A percentile compares a stretch with the other conserved stretches of the same genome.
phyloP scores from a whole-genome alignment of 495 filamentous ascomycete species.

The Pyrenula aspistea region DNA sequence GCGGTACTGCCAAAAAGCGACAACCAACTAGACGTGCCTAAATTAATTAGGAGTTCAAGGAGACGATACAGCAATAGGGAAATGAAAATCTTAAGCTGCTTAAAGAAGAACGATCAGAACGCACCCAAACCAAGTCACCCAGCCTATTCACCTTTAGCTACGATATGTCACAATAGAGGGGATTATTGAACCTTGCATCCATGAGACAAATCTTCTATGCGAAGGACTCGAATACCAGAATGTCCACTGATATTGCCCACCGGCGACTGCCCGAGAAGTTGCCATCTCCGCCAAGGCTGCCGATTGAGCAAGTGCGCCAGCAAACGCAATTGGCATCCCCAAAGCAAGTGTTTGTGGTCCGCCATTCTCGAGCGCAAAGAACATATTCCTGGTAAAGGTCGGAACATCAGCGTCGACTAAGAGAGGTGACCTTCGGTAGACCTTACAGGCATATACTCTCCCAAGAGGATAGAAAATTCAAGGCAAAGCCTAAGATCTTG shows the following conservation, averaged over 20 bases:
- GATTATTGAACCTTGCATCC: slow-evolving; percentile 16
- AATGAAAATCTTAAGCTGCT: no score
- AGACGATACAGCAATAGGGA: not conserved
- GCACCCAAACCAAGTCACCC: slow-evolving; percentile 8
- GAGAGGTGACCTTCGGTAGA: not conserved
- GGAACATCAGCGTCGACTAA: not conserved
- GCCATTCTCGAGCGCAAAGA: slow-evolving; percentile 8
- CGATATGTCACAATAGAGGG: not conserved
- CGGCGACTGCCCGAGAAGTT: slow-evolving; percentile 16
- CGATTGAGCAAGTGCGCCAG: slow-evolving; percentile 11
- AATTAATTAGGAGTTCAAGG: slow-evolving; percentile 24
- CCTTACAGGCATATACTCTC: not conserved
- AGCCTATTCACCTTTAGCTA: not conserved
- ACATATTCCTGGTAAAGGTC: slow-evolving; percentile 6
- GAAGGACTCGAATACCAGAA: slow-evolving; percentile 13
- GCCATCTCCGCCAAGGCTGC: slow-evolving; percentile 22
- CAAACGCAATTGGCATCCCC: slow-evolving; percentile 11
- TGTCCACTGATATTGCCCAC: slow-evolving; percentile 28
- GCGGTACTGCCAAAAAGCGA: slow-evolving; percentile 5
- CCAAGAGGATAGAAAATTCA: not conserved
- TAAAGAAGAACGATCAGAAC: slow-evolving; percentile 7
- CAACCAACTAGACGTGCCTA: slow-evolving; percentile 18
- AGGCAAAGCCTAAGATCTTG: not conserved
- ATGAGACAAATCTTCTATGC: slow-evolving; percentile 19
- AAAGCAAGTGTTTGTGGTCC: slow-evolving; percentile 8